phyloP scores from a whole-genome alignment of 257 asterid species.

The Petunia axillaris region DNA sequence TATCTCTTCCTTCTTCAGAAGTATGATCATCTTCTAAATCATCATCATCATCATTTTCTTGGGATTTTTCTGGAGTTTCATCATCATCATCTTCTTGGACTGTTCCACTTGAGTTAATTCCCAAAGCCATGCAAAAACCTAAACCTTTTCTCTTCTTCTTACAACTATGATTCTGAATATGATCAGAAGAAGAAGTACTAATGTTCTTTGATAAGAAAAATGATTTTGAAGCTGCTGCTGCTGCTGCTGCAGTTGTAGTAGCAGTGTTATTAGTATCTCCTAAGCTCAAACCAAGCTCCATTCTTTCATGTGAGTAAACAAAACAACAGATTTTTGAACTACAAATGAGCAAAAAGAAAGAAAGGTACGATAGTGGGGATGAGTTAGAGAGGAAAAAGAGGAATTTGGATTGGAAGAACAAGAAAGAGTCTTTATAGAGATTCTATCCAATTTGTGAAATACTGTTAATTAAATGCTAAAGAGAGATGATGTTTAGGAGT shows the following conservation, averaged over 20 bases:
- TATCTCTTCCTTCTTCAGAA: not conserved
- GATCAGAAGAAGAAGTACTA: not conserved
- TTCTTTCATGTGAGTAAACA: not conserved
- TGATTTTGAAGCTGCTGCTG: not conserved
- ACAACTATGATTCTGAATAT: not conserved
- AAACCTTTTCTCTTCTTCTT: not conserved
- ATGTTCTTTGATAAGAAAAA: slow-evolving; percentile 12
- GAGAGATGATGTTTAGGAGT: slow-evolving; percentile 31
- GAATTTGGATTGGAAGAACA: slow-evolving; percentile 37
- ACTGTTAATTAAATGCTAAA: slow-evolving; percentile 29
- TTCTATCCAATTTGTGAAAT: slow-evolving; percentile 45
- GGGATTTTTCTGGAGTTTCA: slow-evolving; percentile 15
- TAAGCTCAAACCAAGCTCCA: slow-evolving; percentile 33
- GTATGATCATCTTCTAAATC: slow-evolving; percentile 17
- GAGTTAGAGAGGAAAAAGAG: not conserved
- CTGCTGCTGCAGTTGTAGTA: no score
- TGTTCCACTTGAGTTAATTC: slow-evolving; percentile 12
- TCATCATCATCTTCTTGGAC: not conserved
- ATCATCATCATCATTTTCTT: not conserved
- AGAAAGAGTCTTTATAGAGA: slow-evolving; percentile 62
- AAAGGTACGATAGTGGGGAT: not conserved
- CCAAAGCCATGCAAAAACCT: slow-evolving; percentile 25
- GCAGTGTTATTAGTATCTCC: slow-evolving; percentile 18
- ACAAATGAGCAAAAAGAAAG: not conserved
- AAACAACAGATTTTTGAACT: not conserved